Conservation (phyloP, 1,139 yeast genomes). For the Pneumocystis sp. region DNA sequence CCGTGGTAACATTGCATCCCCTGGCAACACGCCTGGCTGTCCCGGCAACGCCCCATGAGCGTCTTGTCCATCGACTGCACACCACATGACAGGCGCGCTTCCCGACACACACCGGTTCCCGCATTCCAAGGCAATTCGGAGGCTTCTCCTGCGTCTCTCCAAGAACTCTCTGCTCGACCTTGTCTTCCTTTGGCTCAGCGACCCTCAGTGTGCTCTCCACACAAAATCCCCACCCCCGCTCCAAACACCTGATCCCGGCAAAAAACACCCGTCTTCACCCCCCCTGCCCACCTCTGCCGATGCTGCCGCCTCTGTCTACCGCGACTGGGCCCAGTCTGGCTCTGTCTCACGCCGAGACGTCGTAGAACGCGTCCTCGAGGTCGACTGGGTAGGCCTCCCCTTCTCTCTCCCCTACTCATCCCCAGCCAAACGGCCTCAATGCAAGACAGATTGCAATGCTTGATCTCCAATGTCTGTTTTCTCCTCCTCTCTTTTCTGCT, state of each 20-base stretch:
- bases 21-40: not conserved
- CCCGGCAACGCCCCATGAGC: not conserved
- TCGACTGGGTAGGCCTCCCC: not conserved
- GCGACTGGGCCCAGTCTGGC: not conserved
- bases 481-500: not conserved
- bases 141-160: slow-evolving; percentile 17
- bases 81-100: not conserved
- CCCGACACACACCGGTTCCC: not conserved
- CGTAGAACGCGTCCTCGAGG: not conserved
- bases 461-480: not conserved
- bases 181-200: not conserved
- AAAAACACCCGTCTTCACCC: too few relatives aligned
- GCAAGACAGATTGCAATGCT: slow-evolving; percentile 1
- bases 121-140: not conserved
- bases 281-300: not conserved
- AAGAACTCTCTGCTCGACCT: not conserved
- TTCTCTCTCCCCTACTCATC: not conserved
- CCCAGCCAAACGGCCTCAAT: not conserved
- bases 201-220: not conserved
- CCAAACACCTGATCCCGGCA: not conserved
- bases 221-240: too few relatives aligned
- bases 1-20: too few relatives aligned
- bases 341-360: not conserved
- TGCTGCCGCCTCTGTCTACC: not conserved
- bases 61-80: not conserved